Evolutionary conservation across 2,329 filamentous ascomycete species (phyloP).

Genomic region (Dactylonectria estremocensis): DNA sequence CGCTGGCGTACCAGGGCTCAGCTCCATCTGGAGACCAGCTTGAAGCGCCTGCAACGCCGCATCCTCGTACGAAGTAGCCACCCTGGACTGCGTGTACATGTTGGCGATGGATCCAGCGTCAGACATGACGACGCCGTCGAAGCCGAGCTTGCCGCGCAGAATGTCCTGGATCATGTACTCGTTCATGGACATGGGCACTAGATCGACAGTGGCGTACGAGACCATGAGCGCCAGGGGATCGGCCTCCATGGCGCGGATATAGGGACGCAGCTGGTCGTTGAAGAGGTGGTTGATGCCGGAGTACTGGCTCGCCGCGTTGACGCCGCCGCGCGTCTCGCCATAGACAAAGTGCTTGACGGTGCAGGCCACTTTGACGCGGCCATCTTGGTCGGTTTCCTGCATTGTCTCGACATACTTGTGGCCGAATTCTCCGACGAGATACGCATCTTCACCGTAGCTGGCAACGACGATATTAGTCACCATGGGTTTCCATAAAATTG

Average conservation of each 20-base stretch:
- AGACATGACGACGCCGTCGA: constrained; percentile 53
- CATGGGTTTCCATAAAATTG: neutral
- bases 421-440: constrained; percentile 51
- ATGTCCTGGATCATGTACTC: constrained; percentile 50
- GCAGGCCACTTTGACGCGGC: constrained; percentile 53
- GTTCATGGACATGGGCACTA: constrained; percentile 52
- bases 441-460: constrained; percentile 53
- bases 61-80: constrained; percentile 47
- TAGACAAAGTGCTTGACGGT: constrained; percentile 57
- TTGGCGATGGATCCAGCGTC: constrained; percentile 50
- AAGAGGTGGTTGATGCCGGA: constrained; percentile 54
- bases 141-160: constrained; percentile 47
- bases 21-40: constrained; percentile 49
- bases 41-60: constrained; percentile 47
- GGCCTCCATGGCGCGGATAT: constrained; percentile 49
- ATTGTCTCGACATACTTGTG: constrained; percentile 53
- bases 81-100: constrained; percentile 47
- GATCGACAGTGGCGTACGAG: constrained; percentile 52
- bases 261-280: constrained; percentile 51
- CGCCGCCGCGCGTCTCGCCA: constrained; percentile 51
- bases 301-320: constrained; percentile 52
- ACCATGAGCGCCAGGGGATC: constrained; percentile 51
- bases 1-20: constrained; percentile 45
- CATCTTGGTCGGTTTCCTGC: constrained; percentile 52
- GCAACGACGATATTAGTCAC: constrained; percentile 35